Evolutionary conservation across 83 land plant genomes (phyloP).

Genomic region (Thuja plicata): DNA sequence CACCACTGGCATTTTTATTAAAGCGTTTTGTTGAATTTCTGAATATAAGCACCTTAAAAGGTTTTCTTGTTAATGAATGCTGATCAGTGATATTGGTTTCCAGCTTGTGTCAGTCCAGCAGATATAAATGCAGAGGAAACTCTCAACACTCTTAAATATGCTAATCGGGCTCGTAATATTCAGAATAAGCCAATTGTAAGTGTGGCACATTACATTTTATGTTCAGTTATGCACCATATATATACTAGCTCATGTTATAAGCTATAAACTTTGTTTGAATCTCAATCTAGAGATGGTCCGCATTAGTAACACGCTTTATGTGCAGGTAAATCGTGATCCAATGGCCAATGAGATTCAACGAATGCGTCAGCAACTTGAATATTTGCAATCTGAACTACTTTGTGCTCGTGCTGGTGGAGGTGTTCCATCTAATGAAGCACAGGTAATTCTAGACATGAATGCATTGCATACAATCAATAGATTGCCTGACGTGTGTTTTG

Average conservation of each 20-base stretch:
- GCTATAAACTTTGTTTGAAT: background rate
- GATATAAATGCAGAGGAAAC: slow-evolving; percentile 99
- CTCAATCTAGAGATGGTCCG: background rate
- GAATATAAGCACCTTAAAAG: slow-evolving; percentile 6
- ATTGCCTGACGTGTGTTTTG: background rate
- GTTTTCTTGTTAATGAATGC: slow-evolving; percentile 3
- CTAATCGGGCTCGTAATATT: slow-evolving; percentile 98
- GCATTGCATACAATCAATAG: background rate
- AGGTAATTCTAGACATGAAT: slow-evolving; percentile 36
- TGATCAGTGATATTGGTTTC: slow-evolving; percentile 21
- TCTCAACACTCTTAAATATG: slow-evolving; percentile 97
- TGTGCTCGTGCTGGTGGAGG: slow-evolving; percentile 73
- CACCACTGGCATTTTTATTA: background rate
- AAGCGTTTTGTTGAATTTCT: background rate
- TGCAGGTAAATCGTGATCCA: slow-evolving; percentile 96
- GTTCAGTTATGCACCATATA: slow-evolving; percentile 1
- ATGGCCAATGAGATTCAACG: slow-evolving; percentile 87
- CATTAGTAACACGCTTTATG: slow-evolving; percentile 7
- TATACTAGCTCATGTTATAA: background rate
- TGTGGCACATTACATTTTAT: background rate
- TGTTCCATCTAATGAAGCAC: slow-evolving; percentile 56
- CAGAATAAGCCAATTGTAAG: slow-evolving; percentile 98
- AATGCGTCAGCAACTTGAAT: slow-evolving; percentile 94
- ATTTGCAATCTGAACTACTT: slow-evolving; percentile 89
- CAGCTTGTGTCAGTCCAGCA: slow-evolving; percentile 99